A percentile compares a stretch with the other conserved stretches of the same genome.
These are phyloP conservation scores for Sporothrix globosa DNA, from an alignment of 2,329 filamentous ascomycete genomes.

Conservation along the genomic window DNA sequence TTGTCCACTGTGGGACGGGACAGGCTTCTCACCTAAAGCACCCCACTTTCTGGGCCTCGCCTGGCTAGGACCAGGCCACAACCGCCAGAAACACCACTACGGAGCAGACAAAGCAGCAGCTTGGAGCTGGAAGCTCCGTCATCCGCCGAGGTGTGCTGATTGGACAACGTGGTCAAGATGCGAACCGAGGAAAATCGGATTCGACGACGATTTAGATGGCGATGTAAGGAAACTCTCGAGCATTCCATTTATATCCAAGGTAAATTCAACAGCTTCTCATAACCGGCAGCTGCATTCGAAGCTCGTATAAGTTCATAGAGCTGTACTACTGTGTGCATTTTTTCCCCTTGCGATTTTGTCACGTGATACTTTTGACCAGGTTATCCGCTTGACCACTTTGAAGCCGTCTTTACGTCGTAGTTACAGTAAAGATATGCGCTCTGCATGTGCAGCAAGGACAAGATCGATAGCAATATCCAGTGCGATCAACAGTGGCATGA, in stretches of 20 bases:
- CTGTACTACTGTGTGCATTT: background rate
- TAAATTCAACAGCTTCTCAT: background rate
- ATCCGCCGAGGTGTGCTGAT: constrained; percentile 12
- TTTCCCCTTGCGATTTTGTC: background rate
- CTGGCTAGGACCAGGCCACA: background rate
- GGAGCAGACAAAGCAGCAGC: background rate
- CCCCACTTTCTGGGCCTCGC: constrained; percentile 22
- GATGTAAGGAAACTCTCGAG: background rate
- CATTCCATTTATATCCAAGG: background rate
- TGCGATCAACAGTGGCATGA: background rate
- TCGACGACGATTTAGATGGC: no score
- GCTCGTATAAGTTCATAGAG: background rate
- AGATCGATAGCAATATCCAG: background rate
- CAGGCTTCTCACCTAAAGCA: constrained; percentile 17
- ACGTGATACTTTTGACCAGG: background rate
- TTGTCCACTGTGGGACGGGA: constrained; percentile 17
- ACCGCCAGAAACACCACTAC: constrained; percentile 9
- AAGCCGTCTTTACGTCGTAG: background rate
- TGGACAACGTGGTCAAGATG: background rate
- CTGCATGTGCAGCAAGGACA: background rate
- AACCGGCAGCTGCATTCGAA: background rate
- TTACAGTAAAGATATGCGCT: background rate
- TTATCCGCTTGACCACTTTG: background rate
- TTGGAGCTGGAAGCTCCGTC: constrained; percentile 12
- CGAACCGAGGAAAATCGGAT: background rate